Evolutionary conservation across 495 filamentous ascomycete species (phyloP), one percentile per base, ranked within the genome.

Genomic region (Thermochaetoides thermophila): DNA sequence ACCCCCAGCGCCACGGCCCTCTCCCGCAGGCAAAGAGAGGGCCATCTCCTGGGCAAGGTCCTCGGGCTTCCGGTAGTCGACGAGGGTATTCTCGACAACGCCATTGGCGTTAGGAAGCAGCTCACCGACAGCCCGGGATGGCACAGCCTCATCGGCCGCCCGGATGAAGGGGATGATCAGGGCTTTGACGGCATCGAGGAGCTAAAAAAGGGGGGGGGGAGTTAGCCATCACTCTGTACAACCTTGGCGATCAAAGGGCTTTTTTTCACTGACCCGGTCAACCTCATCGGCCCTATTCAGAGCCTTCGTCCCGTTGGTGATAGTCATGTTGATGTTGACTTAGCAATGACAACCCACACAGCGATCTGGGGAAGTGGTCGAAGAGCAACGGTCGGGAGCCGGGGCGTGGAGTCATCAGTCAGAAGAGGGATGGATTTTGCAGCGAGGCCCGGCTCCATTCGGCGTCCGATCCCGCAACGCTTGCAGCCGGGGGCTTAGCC

Each of bases 151-250:
- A 54, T 91, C 84, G 33, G 84, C 84, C 9, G 68, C 64, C 26
- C 64, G 69, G 42, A 93, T 78, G 55, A 84, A 89, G 1, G 80
- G 79, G 17, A 89, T 66, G 17, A 93, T 64, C 21, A 85, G 68
- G 19, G 69, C 59, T 64, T 83, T 69, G 25, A 87, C 73, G 7
- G 81, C 73, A 39, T 66, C 66, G 8, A 92, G 60, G 20, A 89
- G 68, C 84, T 87, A n/a, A n/a, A n/a, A n/a, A n/a, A n/a, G n/a
- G n/a, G n/a, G n/a, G n/a, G n/a, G n/a, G n/a, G n/a, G n/a, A n/a
- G n/a, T n/a, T n/a, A n/a, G n/a, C n/a, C n/a, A n/a, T n/a, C n/a
- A n/a, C n/a, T n/a, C n/a, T n/a, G n/a, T n/a, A n/a, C n/a, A n/a
- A n/a, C n/a, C n/a, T n/a, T n/a, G n/a, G n/a, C n/a, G n/a, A n/a